Evolutionary conservation across 2,329 filamentous ascomycete species (phyloP).

Genomic region (Phialemoniopsis sp.): DNA sequence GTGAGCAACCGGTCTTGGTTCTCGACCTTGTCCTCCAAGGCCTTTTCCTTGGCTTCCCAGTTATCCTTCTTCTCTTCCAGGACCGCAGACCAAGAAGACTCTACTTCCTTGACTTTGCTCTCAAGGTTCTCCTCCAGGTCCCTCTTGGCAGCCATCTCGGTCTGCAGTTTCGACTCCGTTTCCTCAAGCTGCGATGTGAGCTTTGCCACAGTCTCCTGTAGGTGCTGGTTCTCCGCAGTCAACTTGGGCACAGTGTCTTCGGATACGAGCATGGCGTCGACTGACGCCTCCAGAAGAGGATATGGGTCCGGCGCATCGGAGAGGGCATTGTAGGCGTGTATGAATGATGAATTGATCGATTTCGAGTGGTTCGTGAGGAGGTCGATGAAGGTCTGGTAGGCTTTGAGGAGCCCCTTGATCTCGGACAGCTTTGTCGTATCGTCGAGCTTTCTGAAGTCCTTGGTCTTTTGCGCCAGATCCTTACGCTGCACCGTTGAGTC

Average conservation of each 20-base stretch:
- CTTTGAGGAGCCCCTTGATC: slow-evolving; percentile 86
- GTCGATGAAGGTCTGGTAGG: slow-evolving; percentile 97
- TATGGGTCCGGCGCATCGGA: slow-evolving; percentile 97
- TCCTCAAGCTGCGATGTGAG: slow-evolving; percentile 81
- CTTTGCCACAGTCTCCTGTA: slow-evolving; percentile 73
- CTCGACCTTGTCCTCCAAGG: slow-evolving; percentile 87
- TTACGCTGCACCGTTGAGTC: slow-evolving; percentile 96
- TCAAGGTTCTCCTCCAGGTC: slow-evolving; percentile 76
- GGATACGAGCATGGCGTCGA: slow-evolving; percentile 87
- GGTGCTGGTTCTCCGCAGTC: slow-evolving; percentile 78
- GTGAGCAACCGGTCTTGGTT: slow-evolving; percentile 88
- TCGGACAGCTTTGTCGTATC: slow-evolving; percentile 82
- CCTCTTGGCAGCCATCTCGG: slow-evolving; percentile 69
- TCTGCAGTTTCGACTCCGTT: slow-evolving; percentile 73
- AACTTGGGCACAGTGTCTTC: slow-evolving; percentile 91
- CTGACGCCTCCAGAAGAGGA: slow-evolving; percentile 89
- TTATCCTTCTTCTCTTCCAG: slow-evolving; percentile 93
- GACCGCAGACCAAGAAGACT: slow-evolving; percentile 84
- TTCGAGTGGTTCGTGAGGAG: slow-evolving; percentile 95
- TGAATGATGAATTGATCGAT: slow-evolving; percentile 84
- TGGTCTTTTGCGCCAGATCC: slow-evolving; percentile 97
- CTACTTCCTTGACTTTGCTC: slow-evolving; percentile 79
- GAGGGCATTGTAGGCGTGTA: slow-evolving; percentile 87
- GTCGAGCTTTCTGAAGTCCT: slow-evolving; percentile 93
- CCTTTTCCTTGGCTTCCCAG: slow-evolving; percentile 88